Evolutionary conservation across 2,329 filamentous ascomycete species (phyloP).

Genomic region (Biscogniauxia sp.): DNA sequence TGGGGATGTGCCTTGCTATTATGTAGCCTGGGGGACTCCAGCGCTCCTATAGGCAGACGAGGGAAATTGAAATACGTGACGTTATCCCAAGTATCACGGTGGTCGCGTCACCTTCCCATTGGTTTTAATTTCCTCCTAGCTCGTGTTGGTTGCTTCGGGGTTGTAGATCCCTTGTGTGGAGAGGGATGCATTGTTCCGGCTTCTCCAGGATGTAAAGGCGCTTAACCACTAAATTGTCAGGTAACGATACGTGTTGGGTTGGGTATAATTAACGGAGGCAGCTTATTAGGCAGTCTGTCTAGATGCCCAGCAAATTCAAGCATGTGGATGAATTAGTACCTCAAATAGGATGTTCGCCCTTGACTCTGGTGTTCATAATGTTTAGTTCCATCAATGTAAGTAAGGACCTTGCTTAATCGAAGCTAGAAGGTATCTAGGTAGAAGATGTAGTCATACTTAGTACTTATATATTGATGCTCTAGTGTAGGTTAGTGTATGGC

Average conservation of each 20-base stretch:
- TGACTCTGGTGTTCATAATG: not conserved
- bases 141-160: not conserved
- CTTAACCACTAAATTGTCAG: not conserved
- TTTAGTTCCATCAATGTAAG: no score
- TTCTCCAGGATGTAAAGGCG: not conserved
- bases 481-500: no score
- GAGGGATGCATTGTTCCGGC: not conserved
- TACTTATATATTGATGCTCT: no score
- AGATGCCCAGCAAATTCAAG: not conserved
- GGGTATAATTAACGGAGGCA: not conserved
- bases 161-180: not conserved
- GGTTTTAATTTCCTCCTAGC: not conserved
- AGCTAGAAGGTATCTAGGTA: no score
- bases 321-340: not conserved
- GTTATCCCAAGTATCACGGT: not conserved
- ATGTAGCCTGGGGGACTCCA: no score
- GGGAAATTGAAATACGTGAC: slow-evolving; percentile 5
- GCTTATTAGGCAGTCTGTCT: not conserved
- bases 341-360: not conserved
- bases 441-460: no score
- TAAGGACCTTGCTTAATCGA: no score
- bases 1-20: no score
- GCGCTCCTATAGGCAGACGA: slow-evolving; percentile 1
- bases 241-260: not conserved
- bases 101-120: not conserved